Conservation (phyloP, 352 stramenopile genomes). For the Pythium aphanidermatum region DNA sequence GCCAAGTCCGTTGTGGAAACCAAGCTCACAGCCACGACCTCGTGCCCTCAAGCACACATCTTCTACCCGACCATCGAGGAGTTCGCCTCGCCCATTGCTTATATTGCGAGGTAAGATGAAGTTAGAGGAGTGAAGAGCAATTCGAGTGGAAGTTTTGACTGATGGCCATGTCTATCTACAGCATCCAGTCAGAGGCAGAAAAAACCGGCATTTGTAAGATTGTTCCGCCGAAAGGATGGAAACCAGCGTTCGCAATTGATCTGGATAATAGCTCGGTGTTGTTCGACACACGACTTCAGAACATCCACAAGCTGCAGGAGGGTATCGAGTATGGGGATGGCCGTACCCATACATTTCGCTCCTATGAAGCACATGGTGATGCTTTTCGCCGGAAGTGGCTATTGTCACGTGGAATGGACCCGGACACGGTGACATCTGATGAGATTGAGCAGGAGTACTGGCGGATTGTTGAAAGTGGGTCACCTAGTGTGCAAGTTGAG, state of each 20-base stretch:
- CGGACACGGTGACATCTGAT: slow-evolving; percentile 35
- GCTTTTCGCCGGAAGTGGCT: slow-evolving; percentile 58
- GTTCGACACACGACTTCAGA: slow-evolving; percentile 94
- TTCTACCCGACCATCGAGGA: slow-evolving; percentile 85
- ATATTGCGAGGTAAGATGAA: slow-evolving; percentile 64
- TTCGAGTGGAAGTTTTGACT: not conserved
- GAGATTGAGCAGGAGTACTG: slow-evolving; percentile 88
- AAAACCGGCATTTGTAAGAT: slow-evolving; percentile 97
- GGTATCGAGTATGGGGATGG: slow-evolving; percentile 61
- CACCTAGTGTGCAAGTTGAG: slow-evolving; percentile 52
- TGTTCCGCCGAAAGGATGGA: slow-evolving; percentile 93
- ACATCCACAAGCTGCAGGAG: slow-evolving; percentile 84
- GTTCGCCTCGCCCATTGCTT: slow-evolving; percentile 84
- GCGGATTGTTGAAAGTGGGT: slow-evolving; percentile 70
- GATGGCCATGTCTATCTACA: too few species aligned
- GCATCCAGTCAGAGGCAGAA: slow-evolving; percentile 52
- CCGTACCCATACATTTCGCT: slow-evolving; percentile 53
- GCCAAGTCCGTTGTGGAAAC: slow-evolving; percentile 49
- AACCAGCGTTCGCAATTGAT: slow-evolving; percentile 68
- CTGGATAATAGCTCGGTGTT: slow-evolving; percentile 38
- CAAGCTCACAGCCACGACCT: slow-evolving; percentile 22
- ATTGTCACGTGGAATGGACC: slow-evolving; percentile 25
- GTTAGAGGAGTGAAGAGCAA: not conserved
- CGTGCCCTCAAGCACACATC: slow-evolving; percentile 35
- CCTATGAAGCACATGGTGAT: slow-evolving; percentile 53